These are phyloP conservation scores for Cystobasidium onofrii DNA, from an alignment of 768 basidiomycete species.

Conservation along the genomic window DNA sequence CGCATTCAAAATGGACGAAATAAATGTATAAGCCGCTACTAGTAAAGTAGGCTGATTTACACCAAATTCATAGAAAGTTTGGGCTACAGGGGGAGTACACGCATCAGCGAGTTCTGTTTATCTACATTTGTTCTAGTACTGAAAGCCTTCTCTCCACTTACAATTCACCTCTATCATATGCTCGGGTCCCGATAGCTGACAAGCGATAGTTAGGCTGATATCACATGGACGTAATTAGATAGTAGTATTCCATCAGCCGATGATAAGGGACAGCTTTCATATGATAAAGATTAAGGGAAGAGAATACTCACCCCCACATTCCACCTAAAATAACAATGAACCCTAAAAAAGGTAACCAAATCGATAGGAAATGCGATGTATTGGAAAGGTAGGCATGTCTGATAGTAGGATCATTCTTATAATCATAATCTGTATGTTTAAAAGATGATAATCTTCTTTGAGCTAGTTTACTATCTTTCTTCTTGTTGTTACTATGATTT, in stretches of 20 bases:
- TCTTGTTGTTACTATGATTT: not conserved
- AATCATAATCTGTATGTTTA: no score
- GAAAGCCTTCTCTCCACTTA: not conserved
- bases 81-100: not conserved
- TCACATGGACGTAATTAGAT: not conserved
- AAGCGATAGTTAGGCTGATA: not conserved
- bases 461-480: no score
- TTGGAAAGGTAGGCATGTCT: not conserved
- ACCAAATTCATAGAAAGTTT: conserved; percentile 5
- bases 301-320: not conserved
- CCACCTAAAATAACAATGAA: not conserved
- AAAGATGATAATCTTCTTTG: no score
- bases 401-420: no score
- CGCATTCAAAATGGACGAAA: conserved; percentile 10
- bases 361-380: not conserved
- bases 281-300: not conserved
- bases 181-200: not conserved
- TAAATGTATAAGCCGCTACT: not conserved
- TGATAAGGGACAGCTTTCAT: no score
- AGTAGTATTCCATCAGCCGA: no score
- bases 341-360: not conserved
- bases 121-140: not conserved
- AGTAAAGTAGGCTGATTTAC: conserved; percentile 3
- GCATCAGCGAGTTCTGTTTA: no score
- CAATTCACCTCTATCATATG: not conserved